Evolutionary conservation across 345 rosid species (phyloP), one percentile per base, ranked within the genome.

Genomic region (Pugionium cornutum): DNA sequence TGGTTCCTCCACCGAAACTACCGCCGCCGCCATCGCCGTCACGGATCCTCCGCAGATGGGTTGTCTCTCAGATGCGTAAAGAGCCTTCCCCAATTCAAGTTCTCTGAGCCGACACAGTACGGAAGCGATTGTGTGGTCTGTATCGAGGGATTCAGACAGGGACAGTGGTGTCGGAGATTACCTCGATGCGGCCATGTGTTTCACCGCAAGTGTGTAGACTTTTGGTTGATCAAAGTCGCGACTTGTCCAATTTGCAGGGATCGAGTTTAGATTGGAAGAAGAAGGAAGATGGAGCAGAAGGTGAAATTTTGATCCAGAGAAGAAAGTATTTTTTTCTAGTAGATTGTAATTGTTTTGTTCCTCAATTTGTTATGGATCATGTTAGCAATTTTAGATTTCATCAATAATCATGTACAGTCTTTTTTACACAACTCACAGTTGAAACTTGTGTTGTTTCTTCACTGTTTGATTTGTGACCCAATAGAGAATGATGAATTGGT

Each of bases 151-250:
- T 76, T 89, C 29, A 79, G 70, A 70, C 82, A 75, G 58, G 97
- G 95, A 5, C 95, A 92, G 74, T 85, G 94, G 96, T 92, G 98
- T 73, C 59, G 98, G 66, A 75, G 62, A 34, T 80, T 92, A 8
- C 67, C 37, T n/a, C 79, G 75, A 3, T 92, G 98, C 39, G 91
- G 94, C 5, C 98, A 92, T 54, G 64, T 89, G 18, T 89, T 89
- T 62, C 98, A 92, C 41, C 76, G 79, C 60, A 80, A 75, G 68
- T 92, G 98, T 73, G 87, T 92, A 36, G 97, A 92, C 62, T 55
- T 77, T 31, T 89, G 98, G 98, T 78, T 92, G 43, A 69, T 84
- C 25, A 86, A 85, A 76, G 86, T 81, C 26, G 70, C 83, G 4
- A 78, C 87, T 35, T 92, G 98, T 53, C 96, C 97, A 2, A 76